Percentiles rank a stretch among this genome's conserved stretches.
Conservation (phyloP, 176 grass and related monocot species). For the Rhynchospora tenuis region DNA sequence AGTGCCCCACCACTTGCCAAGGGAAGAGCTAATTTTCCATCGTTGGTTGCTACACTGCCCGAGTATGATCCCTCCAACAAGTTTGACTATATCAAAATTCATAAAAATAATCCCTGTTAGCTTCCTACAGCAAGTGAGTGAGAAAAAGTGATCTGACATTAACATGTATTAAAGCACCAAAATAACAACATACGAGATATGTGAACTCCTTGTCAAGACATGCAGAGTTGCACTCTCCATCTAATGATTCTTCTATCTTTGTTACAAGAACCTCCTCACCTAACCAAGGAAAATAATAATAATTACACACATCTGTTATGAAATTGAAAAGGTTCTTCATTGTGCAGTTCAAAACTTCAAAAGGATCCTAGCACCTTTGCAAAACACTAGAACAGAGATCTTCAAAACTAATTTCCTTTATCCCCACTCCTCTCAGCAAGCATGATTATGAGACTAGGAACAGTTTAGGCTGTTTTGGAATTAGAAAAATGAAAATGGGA, state of each 20-base stretch:
- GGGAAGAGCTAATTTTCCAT: conserved; percentile 60
- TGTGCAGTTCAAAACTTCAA: neutral
- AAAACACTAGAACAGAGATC: conserved; percentile 5
- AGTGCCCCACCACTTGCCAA: conserved; percentile 63
- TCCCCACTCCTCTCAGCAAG: neutral
- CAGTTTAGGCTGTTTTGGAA: neutral
- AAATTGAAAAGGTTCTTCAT: neutral
- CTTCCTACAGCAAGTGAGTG: neutral
- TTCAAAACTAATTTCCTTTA: neutral
- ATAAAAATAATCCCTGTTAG: conserved; percentile 1
- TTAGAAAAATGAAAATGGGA: conserved; percentile 4
- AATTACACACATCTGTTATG: conserved; percentile 19
- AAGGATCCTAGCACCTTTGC: neutral
- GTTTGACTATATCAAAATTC: conserved; percentile 47
- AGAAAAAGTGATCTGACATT: neutral
- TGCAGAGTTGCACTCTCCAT: conserved; percentile 39
- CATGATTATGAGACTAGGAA: neutral
- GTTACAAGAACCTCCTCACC: conserved; percentile 71
- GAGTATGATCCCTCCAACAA: conserved; percentile 74
- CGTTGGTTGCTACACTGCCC: conserved; percentile 11
- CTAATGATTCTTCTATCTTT: conserved; percentile 51
- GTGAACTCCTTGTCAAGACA: conserved; percentile 66
- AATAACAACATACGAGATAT: conserved; percentile 47
- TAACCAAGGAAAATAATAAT: conserved; percentile 26
- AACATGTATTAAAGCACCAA: neutral